These are phyloP conservation scores for Schwanniomyces vanrijiae DNA, from an alignment of 805 yeast species.

Conservation along the genomic window DNA sequence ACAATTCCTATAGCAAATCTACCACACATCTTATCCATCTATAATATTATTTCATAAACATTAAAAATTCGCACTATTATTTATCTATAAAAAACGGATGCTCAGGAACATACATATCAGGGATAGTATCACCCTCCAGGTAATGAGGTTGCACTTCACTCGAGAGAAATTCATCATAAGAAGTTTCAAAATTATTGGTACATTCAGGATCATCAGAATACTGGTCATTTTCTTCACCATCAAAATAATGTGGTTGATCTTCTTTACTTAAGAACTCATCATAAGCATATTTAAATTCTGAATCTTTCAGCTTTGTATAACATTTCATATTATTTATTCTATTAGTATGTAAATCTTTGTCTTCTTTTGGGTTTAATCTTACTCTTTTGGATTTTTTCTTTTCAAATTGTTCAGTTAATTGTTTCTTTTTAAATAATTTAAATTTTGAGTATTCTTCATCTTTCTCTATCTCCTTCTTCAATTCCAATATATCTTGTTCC, in stretches of 20 bases:
- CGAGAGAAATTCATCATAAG: conserved; percentile 34
- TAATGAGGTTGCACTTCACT: conserved; percentile 23
- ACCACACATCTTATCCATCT: conserved; percentile 53
- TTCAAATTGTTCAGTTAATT: background rate
- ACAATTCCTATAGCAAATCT: conserved; percentile 53
- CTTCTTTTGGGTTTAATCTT: background rate
- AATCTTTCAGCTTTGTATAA: background rate
- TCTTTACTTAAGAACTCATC: conserved; percentile 36
- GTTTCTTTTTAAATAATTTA: conserved; percentile 9
- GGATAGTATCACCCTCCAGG: conserved; percentile 8
- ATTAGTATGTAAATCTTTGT: background rate
- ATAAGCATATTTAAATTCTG: conserved; percentile 13
- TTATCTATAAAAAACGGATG: conserved; percentile 6
- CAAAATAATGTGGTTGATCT: conserved; percentile 41
- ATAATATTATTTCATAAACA: background rate
- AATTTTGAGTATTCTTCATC: conserved; percentile 19
- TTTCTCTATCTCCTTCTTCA: conserved; percentile 11
- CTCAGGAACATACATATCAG: conserved; percentile 10
- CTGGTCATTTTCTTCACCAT: conserved; percentile 27
- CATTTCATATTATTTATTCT: background rate
- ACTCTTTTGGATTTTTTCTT: conserved; percentile 6
- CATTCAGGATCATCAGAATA: conserved; percentile 36
- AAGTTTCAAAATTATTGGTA: conserved; percentile 29
- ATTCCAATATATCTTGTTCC: conserved; percentile 12
- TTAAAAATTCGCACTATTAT: background rate